Evolutionary conservation across 495 filamentous ascomycete genomes (phyloP).

Genomic region (Penicillium psychrofluorescens): DNA sequence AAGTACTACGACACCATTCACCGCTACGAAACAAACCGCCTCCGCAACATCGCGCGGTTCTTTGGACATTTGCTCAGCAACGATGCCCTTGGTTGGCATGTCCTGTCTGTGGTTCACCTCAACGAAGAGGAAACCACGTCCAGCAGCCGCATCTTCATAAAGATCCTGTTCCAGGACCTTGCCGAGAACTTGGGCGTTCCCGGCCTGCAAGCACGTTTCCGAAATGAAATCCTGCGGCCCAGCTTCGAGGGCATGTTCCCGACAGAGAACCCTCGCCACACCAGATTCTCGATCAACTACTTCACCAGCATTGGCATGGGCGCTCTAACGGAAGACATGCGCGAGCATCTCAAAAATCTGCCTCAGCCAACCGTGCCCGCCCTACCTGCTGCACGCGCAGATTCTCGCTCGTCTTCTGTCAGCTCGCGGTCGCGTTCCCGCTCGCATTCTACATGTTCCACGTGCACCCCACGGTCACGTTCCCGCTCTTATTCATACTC

Average conservation of each 20-base stretch:
- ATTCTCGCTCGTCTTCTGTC: too few relatives aligned
- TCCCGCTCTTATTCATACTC: conserved; percentile 34
- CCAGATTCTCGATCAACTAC: conserved; percentile 97
- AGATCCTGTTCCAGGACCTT: conserved; percentile 92
- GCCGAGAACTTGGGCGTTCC: conserved; percentile 78
- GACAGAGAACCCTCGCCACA: conserved; percentile 73
- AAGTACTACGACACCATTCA: conserved; percentile 98
- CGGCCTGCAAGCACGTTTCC: conserved; percentile 66
- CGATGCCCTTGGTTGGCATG: conserved; percentile 89
- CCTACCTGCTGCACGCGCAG: conserved; percentile 35
- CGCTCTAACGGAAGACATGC: conserved; percentile 88
- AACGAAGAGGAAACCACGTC: conserved; percentile 97
- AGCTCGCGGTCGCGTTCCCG: conserved; percentile 25
- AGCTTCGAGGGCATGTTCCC: conserved; percentile 88
- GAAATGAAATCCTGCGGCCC: conserved; percentile 68
- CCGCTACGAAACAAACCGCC: conserved; percentile 86
- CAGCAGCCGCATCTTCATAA: conserved; percentile 93
- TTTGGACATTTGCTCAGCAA: conserved; percentile 85
- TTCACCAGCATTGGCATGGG: conserved; percentile 98
- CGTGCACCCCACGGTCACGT: conserved; percentile 26
- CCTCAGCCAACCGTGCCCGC: conserved; percentile 70
- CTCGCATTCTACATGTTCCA: conserved; percentile 41
- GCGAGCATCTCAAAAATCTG: conserved; percentile 77
- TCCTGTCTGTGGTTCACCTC: conserved; percentile 72
- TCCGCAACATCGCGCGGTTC: conserved; percentile 91